These are phyloP conservation scores for Euptelea pleiosperma DNA, from an alignment of 164 flowering plant species.

Conservation along the genomic window DNA sequence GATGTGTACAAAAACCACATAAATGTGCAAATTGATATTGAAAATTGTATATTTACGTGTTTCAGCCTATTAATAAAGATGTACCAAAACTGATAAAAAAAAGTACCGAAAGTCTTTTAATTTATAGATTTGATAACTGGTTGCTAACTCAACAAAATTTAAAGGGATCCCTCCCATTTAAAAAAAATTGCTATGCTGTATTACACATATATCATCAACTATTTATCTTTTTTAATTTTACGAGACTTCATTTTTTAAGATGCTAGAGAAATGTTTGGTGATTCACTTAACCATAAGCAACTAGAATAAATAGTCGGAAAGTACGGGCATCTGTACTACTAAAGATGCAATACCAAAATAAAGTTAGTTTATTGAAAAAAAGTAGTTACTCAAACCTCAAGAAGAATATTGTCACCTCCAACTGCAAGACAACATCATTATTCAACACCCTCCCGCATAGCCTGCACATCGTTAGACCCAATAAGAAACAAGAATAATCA, in stretches of 20 bases:
- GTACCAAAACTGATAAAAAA: no score
- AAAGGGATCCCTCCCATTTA: no score
- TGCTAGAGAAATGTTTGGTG: not conserved
- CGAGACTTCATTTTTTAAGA: not conserved
- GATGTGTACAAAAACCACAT: no score
- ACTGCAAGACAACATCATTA: slow-evolving; percentile 96
- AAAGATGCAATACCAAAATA: not conserved
- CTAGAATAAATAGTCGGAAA: not conserved
- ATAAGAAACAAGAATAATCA: no score
- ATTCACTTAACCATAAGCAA: not conserved
- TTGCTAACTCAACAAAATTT: no score
- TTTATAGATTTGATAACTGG: no score
- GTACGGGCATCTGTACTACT: not conserved
- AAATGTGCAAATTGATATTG: no score
- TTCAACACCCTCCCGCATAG: slow-evolving; percentile 89
- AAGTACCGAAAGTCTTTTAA: no score
- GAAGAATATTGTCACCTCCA: slow-evolving; percentile 99
- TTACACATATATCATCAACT: not conserved
- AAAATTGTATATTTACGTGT: no score
- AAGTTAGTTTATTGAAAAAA: not conserved
- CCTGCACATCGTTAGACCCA: slow-evolving; percentile 35
- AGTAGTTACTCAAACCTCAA: slow-evolving; percentile 56
- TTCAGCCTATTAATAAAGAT: no score
- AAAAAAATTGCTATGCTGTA: not conserved
- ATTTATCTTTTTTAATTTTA: not conserved